phyloP scores from a whole-genome alignment of 345 rosid genomes.

The Murraya paniculata region DNA sequence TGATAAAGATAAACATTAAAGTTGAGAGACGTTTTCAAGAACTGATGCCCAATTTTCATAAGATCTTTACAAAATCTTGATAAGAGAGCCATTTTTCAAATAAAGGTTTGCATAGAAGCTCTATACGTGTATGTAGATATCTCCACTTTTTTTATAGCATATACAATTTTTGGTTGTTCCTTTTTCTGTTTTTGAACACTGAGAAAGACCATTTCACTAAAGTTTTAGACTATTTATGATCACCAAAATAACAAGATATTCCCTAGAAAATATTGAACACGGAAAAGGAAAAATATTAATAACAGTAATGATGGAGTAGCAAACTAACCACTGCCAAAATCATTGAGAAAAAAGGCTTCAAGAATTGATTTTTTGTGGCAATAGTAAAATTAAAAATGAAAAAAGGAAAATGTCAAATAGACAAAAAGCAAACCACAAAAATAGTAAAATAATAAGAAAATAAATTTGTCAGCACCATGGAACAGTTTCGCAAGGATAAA shows the following conservation, averaged over 20 bases:
- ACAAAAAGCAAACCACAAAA: not conserved
- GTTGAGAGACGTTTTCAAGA: not conserved
- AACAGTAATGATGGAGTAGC: not conserved
- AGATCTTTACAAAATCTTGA: too few relatives aligned
- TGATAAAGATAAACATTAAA: not conserved
- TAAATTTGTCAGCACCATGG: not conserved
- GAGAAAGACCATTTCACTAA: not conserved
- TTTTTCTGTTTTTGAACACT: not conserved
- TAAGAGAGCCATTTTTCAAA: too few relatives aligned
- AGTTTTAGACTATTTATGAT: not conserved
- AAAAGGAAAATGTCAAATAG: not conserved
- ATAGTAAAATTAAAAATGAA: not conserved
- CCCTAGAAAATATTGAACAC: not conserved
- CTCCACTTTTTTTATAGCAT: not conserved
- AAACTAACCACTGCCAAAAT: not conserved
- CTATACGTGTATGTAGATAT: not conserved
- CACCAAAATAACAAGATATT: not conserved
- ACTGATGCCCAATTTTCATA: not conserved
- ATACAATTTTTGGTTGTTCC: not conserved
- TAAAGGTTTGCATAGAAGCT: not conserved
- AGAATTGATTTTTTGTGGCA: too few relatives aligned
- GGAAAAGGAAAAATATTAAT: not conserved
- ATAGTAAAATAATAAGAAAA: not conserved
- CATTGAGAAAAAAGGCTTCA: not conserved
- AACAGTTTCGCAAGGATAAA: not conserved